Evolutionary conservation across 2,329 filamentous ascomycete genomes (phyloP), one percentile per base, ranked within the genome.

Genomic region (Pezicula radicicola): DNA sequence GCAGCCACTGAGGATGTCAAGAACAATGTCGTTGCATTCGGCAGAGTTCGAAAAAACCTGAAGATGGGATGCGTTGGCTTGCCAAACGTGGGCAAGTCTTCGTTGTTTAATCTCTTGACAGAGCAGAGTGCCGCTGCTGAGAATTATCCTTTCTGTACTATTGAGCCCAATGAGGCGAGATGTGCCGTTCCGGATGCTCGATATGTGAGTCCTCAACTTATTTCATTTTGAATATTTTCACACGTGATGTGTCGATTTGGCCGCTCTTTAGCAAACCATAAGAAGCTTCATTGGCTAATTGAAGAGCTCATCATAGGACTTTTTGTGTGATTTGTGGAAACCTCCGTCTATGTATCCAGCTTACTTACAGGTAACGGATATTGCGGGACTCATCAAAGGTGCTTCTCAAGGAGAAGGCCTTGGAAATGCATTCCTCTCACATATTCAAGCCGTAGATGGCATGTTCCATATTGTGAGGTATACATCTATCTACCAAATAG

Each of bases 1-100:
- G 55, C 61, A 43, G 42, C 45, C 16, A 55, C 55, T 25, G 68
- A 72, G 49, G 60, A 65, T 28, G 68, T 72, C 52, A 67, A 63
- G 52, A 70, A 69, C 60, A 75, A 74, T 68, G 72, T 75, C 53
- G 71, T 75, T 28, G 72, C 72, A 19, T 75, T 75, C 50, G 72
- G 72, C 5, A 63, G 72, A 45, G 72, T 74, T 52, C 62, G 68
- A 52, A 73, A 72, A 58, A 74, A 74, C 60, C 66, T 75, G 10
- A 75, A 75, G 61, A 75, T 75, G 72, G 72, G 72, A 51, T 75
- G 72, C 56, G 72, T 75, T 28, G 72, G 72, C 42, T 63, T 75
- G 46, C 72, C 72, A 37, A 75, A 75, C 49, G 72, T 75, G 46
- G 72, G 72, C 46, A 75, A 75, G 55, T 72, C 70, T n/a, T 72